Percentiles rank a stretch among this genome's conserved stretches.
These are phyloP conservation scores for Fusarium sp. DNA, from an alignment of 2,329 filamentous ascomycete genomes.

Conservation along the genomic window DNA sequence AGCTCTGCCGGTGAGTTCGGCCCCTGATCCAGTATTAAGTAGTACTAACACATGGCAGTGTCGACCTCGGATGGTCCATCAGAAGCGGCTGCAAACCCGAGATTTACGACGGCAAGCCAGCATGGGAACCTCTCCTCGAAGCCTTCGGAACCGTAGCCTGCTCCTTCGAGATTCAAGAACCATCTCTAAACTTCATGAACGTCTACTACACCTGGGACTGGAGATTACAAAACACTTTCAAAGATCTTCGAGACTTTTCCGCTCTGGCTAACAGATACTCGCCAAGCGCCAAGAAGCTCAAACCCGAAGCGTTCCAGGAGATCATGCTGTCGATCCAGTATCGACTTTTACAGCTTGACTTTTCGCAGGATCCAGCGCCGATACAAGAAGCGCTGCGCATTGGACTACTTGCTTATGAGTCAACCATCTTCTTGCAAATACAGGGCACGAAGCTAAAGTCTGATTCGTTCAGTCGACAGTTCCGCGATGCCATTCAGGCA, in stretches of 20 bases:
- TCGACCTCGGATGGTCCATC: slow-evolving; percentile 43
- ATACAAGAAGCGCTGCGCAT: slow-evolving; percentile 39
- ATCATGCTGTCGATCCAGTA: slow-evolving; percentile 46
- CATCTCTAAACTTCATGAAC: background rate
- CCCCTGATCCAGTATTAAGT: fast-evolving
- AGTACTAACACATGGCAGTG: slow-evolving; percentile 7
- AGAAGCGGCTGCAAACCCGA: slow-evolving; percentile 38
- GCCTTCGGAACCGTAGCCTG: background rate
- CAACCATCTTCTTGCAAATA: slow-evolving; percentile 41
- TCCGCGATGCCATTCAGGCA: slow-evolving; percentile 21
- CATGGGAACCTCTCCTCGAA: slow-evolving; percentile 30
- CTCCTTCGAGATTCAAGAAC: background rate
- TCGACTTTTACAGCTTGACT: slow-evolving; percentile 40
- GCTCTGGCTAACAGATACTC: slow-evolving; percentile 37
- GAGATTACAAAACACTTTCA: slow-evolving; percentile 40
- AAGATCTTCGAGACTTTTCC: slow-evolving; percentile 46
- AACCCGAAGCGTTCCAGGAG: slow-evolving; percentile 42
- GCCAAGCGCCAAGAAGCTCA: slow-evolving; percentile 35
- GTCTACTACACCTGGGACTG: slow-evolving; percentile 31
- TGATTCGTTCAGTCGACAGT: slow-evolving; percentile 5
- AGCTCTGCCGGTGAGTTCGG: slow-evolving; percentile 41
- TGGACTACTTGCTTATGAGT: slow-evolving; percentile 44
- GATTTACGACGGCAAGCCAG: slow-evolving; percentile 28
- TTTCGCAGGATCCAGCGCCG: slow-evolving; percentile 3
- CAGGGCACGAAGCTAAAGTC: slow-evolving; percentile 31